phyloP scores from a whole-genome alignment of 148 eudicot genomes.

The Fagopyrum esculentum region DNA sequence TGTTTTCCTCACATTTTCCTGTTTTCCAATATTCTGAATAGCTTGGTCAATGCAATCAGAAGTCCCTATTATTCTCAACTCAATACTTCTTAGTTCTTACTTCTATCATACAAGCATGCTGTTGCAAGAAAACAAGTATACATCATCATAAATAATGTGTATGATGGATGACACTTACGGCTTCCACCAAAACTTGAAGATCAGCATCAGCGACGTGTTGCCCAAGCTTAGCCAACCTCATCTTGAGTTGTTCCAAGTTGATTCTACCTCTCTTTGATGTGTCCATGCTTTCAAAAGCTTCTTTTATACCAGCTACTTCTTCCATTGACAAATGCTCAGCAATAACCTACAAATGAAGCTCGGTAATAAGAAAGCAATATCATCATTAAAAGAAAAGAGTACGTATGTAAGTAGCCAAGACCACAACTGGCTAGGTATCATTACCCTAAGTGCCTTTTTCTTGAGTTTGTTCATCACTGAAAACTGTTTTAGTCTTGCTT shows the following conservation, averaged over 20 bases:
- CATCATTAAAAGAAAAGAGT: neutral
- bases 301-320: constrained; percentile 39
- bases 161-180: constrained; percentile 21
- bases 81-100: neutral
- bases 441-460: constrained; percentile 64
- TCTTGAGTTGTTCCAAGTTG: constrained; percentile 29
- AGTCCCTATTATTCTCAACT: neutral
- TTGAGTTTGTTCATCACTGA: constrained; percentile 82
- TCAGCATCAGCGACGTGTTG: constrained; percentile 34
- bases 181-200: constrained; percentile 37
- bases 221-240: constrained; percentile 37
- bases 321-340: constrained; percentile 45
- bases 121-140: neutral
- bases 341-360: constrained; percentile 25
- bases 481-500: constrained; percentile 70
- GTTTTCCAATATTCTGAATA: neutral
- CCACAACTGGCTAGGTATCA: neutral
- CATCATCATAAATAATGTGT: neutral
- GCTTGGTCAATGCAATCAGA: neutral
- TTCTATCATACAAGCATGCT: neutral
- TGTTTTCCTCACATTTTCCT: neutral
- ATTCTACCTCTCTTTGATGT: constrained; percentile 34
- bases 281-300: constrained; percentile 38
- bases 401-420: neutral
- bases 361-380: neutral